Conservation (phyloP, 192 early-diverging fungal genomes). For the Coemansia sp. region DNA sequence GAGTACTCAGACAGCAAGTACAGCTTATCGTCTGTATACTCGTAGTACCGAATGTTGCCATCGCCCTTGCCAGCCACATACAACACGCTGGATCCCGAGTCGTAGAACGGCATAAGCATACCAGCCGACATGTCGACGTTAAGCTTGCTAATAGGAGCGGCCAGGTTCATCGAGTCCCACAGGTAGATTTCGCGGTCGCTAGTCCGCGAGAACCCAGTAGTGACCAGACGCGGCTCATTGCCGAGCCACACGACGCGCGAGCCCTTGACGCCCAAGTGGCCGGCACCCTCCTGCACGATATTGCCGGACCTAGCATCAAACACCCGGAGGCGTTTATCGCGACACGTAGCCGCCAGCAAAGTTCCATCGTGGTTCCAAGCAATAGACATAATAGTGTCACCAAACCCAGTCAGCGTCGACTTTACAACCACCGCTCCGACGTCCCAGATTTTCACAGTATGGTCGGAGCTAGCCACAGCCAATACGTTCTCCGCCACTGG, state of each 20-base stretch:
- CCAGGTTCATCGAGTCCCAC: slow-evolving; percentile 78
- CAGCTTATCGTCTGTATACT: slow-evolving; percentile 94
- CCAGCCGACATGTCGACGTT: slow-evolving; percentile 93
- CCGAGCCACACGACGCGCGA: slow-evolving; percentile 93
- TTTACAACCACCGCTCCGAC: slow-evolving; percentile 78
- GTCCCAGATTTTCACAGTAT: slow-evolving; percentile 94
- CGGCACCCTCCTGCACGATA: slow-evolving; percentile 71
- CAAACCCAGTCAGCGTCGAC: slow-evolving; percentile 81
- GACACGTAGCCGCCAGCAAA: slow-evolving; percentile 86
- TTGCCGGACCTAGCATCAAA: slow-evolving; percentile 91
- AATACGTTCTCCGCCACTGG: slow-evolving; percentile 94
- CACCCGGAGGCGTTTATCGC: slow-evolving; percentile 94
- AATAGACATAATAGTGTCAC: slow-evolving; percentile 90
- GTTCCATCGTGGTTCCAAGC: slow-evolving; percentile 88
- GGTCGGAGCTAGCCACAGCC: slow-evolving; percentile 84
- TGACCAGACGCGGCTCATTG: slow-evolving; percentile 73
- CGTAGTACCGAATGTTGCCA: slow-evolving; percentile 98
- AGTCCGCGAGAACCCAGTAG: slow-evolving; percentile 93
- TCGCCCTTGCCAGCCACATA: slow-evolving; percentile 98
- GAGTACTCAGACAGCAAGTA: slow-evolving; percentile 87
- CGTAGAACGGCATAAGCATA: slow-evolving; percentile 97
- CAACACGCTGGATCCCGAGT: slow-evolving; percentile 86
- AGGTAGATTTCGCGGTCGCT: slow-evolving; percentile 93
- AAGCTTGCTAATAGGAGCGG: slow-evolving; percentile 71
- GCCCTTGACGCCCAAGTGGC: slow-evolving; percentile 98